phyloP scores from a whole-genome alignment of 2,329 filamentous ascomycete species.

The Fusarium sp. region DNA sequence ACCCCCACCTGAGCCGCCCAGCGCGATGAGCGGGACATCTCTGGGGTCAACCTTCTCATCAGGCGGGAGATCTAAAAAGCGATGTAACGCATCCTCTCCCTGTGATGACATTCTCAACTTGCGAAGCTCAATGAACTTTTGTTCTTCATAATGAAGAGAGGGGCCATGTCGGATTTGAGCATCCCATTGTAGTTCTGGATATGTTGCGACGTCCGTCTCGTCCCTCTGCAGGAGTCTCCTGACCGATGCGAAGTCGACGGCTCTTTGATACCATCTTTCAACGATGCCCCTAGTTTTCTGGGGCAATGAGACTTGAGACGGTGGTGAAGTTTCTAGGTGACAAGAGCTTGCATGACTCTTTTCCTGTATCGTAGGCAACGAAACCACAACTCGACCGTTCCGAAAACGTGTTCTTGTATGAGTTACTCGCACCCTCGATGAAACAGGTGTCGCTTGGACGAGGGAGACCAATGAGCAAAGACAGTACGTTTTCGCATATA shows the following conservation, averaged over 20 bases:
- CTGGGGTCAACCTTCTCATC: constrained; percentile 17
- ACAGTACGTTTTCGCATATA: constrained; percentile 38
- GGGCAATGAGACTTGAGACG: accelerated
- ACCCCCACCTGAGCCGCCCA: constrained; percentile 35
- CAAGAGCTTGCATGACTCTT: accelerated
- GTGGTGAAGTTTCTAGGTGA: accelerated
- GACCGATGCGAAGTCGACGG: constrained; percentile 24
- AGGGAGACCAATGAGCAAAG: constrained; percentile 36
- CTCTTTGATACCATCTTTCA: constrained; percentile 29
- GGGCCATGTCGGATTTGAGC: constrained; percentile 25
- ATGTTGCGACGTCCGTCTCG: constrained; percentile 16
- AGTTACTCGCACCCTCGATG: constrained; percentile 19
- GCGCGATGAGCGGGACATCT: constrained; percentile 36
- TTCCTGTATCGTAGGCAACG: neutral
- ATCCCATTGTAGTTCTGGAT: constrained; percentile 35
- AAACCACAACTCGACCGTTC: neutral
- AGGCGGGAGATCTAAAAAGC: constrained; percentile 8
- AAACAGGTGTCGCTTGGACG: constrained; percentile 33
- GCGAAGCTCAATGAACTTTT: constrained; percentile 21
- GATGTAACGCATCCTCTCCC: constrained; percentile 16
- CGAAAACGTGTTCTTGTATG: neutral
- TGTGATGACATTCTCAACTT: constrained; percentile 22
- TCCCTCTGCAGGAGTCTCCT: constrained; percentile 21
- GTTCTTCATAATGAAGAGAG: constrained; percentile 17
- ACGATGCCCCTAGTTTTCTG: neutral